Percentiles rank a stretch among this genome's conserved stretches.
Evolutionary conservation across 1,139 yeast genomes (phyloP).

Genomic region (Nakaseomyces kungkrabaensis): DNA sequence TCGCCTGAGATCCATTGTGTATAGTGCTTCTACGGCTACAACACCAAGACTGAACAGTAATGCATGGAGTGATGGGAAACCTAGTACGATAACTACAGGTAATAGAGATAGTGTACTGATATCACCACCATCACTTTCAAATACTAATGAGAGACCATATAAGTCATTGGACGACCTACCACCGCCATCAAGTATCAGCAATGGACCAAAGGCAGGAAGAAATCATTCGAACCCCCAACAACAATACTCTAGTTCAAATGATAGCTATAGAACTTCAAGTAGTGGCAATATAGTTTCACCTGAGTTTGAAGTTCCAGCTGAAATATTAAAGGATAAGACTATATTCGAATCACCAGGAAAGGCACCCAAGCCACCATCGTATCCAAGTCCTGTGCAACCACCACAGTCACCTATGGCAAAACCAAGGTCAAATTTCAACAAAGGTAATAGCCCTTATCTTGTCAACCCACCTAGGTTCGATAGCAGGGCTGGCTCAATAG

Average conservation of each 20-base stretch:
- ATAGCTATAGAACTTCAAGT: background rate
- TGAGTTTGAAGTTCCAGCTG: conserved; percentile 6
- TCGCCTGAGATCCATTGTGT: conserved; percentile 33
- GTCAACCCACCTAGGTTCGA: background rate
- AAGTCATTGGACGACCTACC: conserved; percentile 41
- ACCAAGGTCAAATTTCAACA: background rate
- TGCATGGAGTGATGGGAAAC: background rate
- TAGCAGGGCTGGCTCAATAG: conserved; percentile 1
- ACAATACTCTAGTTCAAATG: background rate
- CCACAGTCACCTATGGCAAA: conserved; percentile 17
- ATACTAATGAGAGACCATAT: background rate
- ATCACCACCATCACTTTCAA: background rate
- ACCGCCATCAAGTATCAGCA: background rate
- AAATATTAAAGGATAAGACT: conserved; percentile 10
- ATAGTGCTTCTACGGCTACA: background rate
- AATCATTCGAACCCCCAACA: background rate
- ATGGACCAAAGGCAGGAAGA: background rate
- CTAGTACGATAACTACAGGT: background rate
- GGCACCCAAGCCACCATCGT: conserved; percentile 51
- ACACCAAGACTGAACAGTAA: background rate
- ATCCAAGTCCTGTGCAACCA: conserved; percentile 37
- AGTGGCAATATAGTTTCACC: background rate
- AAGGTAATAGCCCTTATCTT: background rate
- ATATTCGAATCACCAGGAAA: conserved; percentile 49
- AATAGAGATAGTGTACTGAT: background rate